Percentiles rank a stretch among this genome's conserved stretches.
phyloP scores from a whole-genome alignment of 192 early-diverging fungal species.

The Powellomyces hirtus region DNA sequence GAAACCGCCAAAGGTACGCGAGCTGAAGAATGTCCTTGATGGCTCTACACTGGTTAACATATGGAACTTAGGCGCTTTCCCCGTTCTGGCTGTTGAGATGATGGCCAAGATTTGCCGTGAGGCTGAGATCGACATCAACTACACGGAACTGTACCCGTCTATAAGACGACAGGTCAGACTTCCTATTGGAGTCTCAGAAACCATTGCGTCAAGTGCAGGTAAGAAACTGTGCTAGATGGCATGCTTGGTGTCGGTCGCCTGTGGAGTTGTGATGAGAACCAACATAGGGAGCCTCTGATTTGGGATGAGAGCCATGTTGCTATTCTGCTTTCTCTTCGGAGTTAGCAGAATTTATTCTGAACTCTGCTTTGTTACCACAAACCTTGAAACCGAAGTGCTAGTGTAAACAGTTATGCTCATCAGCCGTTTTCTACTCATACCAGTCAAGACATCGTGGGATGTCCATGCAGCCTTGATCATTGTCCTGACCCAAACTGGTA shows the following conservation, averaged over 20 bases:
- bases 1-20: slow-evolving; percentile 91
- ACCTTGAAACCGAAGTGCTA: no score
- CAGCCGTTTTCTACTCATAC: not conserved
- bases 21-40: not conserved
- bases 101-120: slow-evolving; percentile 91
- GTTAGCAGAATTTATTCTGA: no score
- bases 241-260: not conserved
- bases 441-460: slow-evolving; percentile 42
- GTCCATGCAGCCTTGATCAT: slow-evolving; percentile 82
- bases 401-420: no score
- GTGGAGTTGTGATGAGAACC: not conserved
- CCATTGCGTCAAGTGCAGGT: slow-evolving; percentile 86
- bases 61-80: slow-evolving; percentile 62
- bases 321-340: not conserved
- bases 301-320: not conserved
- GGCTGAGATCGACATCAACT: slow-evolving; percentile 92
- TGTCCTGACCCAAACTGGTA: slow-evolving; percentile 80
- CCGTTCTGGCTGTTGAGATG: slow-evolving; percentile 86
- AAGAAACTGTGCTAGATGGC: not conserved
- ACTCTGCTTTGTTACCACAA: no score
- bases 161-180: slow-evolving; percentile 71
- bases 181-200: slow-evolving; percentile 85
- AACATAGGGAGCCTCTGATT: not conserved
- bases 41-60: not conserved
- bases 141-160: slow-evolving; percentile 90